Evolutionary conservation across 164 flowering plant genomes (phyloP).

Genomic region (Saururus chinensis): DNA sequence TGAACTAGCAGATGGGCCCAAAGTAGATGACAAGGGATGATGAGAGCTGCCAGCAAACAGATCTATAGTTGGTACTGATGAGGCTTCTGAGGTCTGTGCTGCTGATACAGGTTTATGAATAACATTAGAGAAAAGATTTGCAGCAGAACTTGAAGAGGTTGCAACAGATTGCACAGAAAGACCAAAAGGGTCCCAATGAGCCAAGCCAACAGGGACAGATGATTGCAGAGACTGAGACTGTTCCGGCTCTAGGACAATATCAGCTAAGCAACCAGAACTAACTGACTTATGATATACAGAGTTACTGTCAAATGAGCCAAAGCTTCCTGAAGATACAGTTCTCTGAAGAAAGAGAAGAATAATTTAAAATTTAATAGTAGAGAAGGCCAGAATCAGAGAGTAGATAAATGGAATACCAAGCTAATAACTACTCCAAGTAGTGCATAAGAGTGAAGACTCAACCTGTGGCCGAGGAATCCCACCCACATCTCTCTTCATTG

Average conservation of each 20-base stretch:
- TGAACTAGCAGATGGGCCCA: conserved; percentile 27
- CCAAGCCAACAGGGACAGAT: conserved; percentile 21
- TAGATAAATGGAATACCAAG: background rate
- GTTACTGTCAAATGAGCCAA: conserved; percentile 63
- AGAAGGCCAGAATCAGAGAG: background rate
- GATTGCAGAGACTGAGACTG: conserved; percentile 21
- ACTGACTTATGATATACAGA: conserved; percentile 39
- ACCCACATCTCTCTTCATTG: conserved; percentile 21
- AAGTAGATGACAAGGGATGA: conserved; percentile 19
- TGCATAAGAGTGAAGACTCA: conserved; percentile 1
- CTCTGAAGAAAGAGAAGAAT: conserved; percentile 39
- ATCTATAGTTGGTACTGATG: conserved; percentile 23
- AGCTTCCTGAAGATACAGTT: conserved; percentile 49
- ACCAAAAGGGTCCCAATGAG: conserved; percentile 23
- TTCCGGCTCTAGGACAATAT: conserved; percentile 35
- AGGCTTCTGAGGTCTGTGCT: conserved; percentile 7
- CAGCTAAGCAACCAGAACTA: conserved; percentile 28
- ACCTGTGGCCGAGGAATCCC: conserved; percentile 40
- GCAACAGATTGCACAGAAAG: conserved; percentile 17
- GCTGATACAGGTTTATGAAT: conserved; percentile 18
- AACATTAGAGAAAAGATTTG: conserved; percentile 31
- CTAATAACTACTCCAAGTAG: background rate
- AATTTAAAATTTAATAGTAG: background rate
- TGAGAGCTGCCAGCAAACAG: conserved; percentile 19
- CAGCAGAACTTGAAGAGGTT: conserved; percentile 14